Percentiles rank a stretch among this genome's conserved stretches.
Conservation (phyloP, 257 asterid genomes). For the Solanum dulcamara region DNA sequence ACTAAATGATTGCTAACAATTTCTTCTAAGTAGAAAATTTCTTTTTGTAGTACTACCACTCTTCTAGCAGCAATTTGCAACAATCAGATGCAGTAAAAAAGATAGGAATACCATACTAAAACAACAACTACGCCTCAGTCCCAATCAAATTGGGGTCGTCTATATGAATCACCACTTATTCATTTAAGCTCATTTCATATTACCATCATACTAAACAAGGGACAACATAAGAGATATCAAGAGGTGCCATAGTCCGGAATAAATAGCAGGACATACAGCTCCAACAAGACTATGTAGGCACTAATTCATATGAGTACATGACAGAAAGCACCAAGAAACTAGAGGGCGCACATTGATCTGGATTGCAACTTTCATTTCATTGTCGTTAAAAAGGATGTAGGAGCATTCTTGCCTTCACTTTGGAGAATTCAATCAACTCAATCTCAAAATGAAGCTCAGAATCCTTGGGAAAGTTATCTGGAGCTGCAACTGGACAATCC, state of each 20-base stretch:
- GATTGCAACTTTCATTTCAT: background rate
- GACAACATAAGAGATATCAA: background rate
- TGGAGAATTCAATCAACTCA: slow-evolving; percentile 77
- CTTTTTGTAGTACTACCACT: background rate
- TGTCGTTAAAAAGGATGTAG: background rate
- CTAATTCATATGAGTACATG: background rate
- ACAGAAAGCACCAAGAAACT: background rate
- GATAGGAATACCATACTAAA: background rate
- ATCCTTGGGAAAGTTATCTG: slow-evolving; percentile 83
- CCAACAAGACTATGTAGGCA: background rate
- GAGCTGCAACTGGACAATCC: slow-evolving; percentile 66
- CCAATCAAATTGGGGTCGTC: background rate
- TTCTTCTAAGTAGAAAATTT: background rate
- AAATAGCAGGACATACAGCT: background rate
- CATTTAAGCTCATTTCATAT: background rate
- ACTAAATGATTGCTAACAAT: background rate
- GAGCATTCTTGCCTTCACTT: slow-evolving; percentile 76
- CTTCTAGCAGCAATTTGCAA: background rate
- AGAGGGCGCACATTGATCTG: background rate
- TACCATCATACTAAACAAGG: background rate
- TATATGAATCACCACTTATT: background rate
- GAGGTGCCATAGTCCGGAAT: background rate
- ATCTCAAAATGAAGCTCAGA: slow-evolving; percentile 52
- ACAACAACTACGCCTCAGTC: background rate
- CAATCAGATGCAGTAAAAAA: background rate